These are phyloP conservation scores for Anisodus acutangulus DNA, from an alignment of 257 asterid species.

Conservation along the genomic window DNA sequence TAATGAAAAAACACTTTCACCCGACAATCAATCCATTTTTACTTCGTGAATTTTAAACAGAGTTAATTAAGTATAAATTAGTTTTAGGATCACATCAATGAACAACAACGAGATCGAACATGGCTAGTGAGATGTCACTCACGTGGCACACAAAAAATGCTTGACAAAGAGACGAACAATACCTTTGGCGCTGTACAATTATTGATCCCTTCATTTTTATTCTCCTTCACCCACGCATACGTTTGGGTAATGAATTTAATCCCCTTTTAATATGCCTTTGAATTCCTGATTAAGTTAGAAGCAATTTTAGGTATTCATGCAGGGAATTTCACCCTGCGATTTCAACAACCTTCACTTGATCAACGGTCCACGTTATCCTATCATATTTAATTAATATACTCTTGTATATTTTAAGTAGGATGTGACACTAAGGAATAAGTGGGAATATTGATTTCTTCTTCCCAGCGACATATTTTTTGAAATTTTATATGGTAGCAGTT, in stretches of 20 bases:
- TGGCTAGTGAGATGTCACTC: slow-evolving; percentile 81
- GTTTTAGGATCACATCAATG: slow-evolving; percentile 32
- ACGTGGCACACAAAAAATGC: slow-evolving; percentile 59
- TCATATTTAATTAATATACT: slow-evolving; percentile 27
- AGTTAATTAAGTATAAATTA: slow-evolving; percentile 16
- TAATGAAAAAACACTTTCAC: not conserved
- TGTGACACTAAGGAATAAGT: slow-evolving; percentile 49
- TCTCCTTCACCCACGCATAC: slow-evolving; percentile 49
- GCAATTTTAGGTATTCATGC: slow-evolving; percentile 41
- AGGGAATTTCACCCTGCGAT: slow-evolving; percentile 37
- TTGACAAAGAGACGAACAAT: slow-evolving; percentile 55
- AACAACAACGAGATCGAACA: slow-evolving; percentile 27
- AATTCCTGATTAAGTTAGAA: slow-evolving; percentile 34
- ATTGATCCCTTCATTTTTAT: slow-evolving; percentile 34
- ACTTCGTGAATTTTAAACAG: not conserved
- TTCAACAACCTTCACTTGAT: slow-evolving; percentile 46
- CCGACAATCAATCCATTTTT: not conserved
- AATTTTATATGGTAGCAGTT: slow-evolving; percentile 46
- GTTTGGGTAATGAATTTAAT: slow-evolving; percentile 25
- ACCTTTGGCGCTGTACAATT: slow-evolving; percentile 50
- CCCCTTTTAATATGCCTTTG: not conserved
- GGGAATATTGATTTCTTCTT: slow-evolving; percentile 36
- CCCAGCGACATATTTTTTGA: slow-evolving; percentile 28
- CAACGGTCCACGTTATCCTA: slow-evolving; percentile 36
- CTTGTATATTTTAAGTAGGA: slow-evolving; percentile 34